These are phyloP conservation scores for Cladosporium sp. DNA, from an alignment of 2,329 filamentous ascomycete species.

Conservation along the genomic window DNA sequence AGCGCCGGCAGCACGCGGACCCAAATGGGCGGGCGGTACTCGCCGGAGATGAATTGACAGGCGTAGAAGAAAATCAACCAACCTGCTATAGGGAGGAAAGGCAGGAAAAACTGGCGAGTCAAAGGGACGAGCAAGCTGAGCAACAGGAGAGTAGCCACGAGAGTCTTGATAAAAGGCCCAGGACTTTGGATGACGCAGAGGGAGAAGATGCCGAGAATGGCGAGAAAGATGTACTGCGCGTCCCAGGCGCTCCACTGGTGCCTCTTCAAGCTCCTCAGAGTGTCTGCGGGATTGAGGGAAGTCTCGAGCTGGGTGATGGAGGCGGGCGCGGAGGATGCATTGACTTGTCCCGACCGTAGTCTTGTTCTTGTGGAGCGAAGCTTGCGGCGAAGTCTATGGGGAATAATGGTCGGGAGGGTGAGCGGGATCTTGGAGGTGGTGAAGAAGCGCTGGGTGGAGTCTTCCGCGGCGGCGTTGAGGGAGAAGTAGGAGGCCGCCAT, in stretches of 20 bases:
- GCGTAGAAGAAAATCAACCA: conserved; percentile 92
- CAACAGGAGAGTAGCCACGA: conserved; percentile 63
- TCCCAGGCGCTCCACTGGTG: conserved; percentile 82
- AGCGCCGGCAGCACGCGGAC: conserved; percentile 90
- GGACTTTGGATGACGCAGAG: conserved; percentile 75
- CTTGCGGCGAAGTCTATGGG: conserved; percentile 63
- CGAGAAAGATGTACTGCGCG: conserved; percentile 75
- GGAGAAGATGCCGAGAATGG: conserved; percentile 73
- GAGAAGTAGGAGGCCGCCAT: conserved; percentile 28
- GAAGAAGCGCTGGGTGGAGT: conserved; percentile 37
- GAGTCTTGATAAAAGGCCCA: conserved; percentile 73
- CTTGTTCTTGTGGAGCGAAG: conserved; percentile 59
- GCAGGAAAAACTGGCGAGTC: conserved; percentile 86
- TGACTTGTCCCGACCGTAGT: conserved; percentile 58
- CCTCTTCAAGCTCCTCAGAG: conserved; percentile 67
- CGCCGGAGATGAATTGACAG: conserved; percentile 83
- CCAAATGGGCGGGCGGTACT: conserved; percentile 91
- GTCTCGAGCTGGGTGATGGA: conserved; percentile 74
- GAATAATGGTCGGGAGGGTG: conserved; percentile 51
- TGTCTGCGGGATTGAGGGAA: conserved; percentile 76
- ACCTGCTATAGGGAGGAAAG: conserved; percentile 76
- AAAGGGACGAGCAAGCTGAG: conserved; percentile 73
- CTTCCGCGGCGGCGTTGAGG: conserved; percentile 22
- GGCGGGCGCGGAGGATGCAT: conserved; percentile 55
- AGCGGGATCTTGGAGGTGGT: conserved; percentile 42